Conservation (phyloP, 352 stramenopile genomes). For the Bremia lactucae region DNA sequence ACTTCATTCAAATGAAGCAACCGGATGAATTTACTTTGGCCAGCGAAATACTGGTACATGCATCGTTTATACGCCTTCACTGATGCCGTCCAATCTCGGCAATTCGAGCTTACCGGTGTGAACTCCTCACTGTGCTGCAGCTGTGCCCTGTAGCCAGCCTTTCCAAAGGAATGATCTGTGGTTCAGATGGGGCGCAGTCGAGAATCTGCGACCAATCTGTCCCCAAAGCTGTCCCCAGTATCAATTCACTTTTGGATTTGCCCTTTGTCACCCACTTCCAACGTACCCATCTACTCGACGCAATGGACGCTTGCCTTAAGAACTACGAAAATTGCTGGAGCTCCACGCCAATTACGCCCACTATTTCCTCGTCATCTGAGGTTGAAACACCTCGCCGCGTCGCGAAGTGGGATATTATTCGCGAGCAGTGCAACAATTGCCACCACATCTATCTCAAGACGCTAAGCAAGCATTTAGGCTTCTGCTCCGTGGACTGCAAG, state of each 20-base stretch:
- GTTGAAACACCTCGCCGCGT: too few species aligned
- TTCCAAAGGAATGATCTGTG: background rate
- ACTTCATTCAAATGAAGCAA: too few species aligned
- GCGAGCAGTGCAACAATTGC: constrained; percentile 77
- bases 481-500: constrained; percentile 84
- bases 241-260: constrained; percentile 23
- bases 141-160: constrained; percentile 15
- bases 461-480: constrained; percentile 57
- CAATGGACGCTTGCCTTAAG: constrained; percentile 39
- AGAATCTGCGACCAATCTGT: constrained; percentile 7
- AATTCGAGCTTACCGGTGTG: too few species aligned
- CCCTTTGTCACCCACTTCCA: constrained; percentile 11
- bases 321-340: constrained; percentile 23
- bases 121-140: too few species aligned
- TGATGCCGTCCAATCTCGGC: constrained; percentile 14
- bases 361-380: too few species aligned
- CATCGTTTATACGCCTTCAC: constrained; percentile 14
- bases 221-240: constrained; percentile 2
- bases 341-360: constrained; percentile 3
- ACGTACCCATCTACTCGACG: constrained; percentile 3
- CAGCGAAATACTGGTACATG: constrained; percentile 18
- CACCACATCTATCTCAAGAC: constrained; percentile 81
- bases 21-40: too few species aligned
- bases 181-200: constrained; percentile 14
- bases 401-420: constrained; percentile 80